Conservation (phyloP, 2,329 filamentous ascomycete species). For the Bertia moriformis region DNA sequence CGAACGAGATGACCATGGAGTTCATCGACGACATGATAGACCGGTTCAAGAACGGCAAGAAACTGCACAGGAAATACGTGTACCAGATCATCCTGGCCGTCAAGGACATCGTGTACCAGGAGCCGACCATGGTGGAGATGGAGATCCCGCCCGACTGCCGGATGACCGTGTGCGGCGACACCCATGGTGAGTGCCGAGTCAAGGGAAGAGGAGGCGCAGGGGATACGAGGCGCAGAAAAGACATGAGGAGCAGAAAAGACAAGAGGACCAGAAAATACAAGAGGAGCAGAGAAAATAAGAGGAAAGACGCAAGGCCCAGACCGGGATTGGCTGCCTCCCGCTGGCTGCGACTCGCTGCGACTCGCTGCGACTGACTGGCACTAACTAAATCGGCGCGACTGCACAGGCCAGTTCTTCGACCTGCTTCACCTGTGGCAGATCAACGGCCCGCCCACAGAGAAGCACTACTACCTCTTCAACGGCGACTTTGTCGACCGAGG, state of each 20-base stretch:
- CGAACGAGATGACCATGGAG: conserved; percentile 78
- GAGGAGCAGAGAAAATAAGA: no score
- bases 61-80: conserved; percentile 87
- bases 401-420: conserved; percentile 87
- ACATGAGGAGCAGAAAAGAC: no score
- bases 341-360: neutral
- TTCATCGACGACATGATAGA: conserved; percentile 97
- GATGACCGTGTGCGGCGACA: conserved; percentile 92
- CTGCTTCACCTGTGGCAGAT: conserved; percentile 89
- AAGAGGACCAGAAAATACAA: no score
- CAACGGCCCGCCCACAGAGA: conserved; percentile 71
- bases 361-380: conserved; percentile 9
- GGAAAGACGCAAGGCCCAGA: no score
- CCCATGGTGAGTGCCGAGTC: conserved; percentile 54
- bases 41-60: conserved; percentile 91
- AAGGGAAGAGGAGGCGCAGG: neutral
- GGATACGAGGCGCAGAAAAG: no score
- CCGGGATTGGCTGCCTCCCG: neutral
- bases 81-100: conserved; percentile 89
- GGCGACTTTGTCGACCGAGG: conserved; percentile 96
- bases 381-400: no score
- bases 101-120: conserved; percentile 77
- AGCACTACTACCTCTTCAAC: conserved; percentile 93
- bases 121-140: conserved; percentile 93
- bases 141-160: conserved; percentile 63